Evolutionary conservation across 2,329 filamentous ascomycete genomes (phyloP).

Genomic region (Botrytis medusae): DNA sequence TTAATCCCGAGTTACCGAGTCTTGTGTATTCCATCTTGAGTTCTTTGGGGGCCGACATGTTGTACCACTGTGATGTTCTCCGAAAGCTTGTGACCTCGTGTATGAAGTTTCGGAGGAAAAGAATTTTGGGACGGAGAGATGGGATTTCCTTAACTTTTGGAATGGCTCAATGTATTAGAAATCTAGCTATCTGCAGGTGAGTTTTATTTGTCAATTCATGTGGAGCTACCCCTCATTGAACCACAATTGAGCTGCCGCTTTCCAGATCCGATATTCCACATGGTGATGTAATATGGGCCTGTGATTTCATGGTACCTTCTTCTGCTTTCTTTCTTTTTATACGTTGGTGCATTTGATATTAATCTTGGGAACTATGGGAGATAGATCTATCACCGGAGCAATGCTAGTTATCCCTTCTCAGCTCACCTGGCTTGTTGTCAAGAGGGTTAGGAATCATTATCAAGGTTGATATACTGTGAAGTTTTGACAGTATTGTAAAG

Average conservation of each 20-base stretch:
- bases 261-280: not conserved
- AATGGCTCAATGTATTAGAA: not conserved
- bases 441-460: not conserved
- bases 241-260: not conserved
- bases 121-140: not conserved
- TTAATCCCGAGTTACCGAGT: conserved; percentile 52
- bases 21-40: conserved; percentile 39
- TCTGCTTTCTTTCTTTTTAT: not conserved
- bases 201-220: not conserved
- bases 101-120: not conserved
- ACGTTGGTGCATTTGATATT: not conserved
- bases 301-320: not conserved
- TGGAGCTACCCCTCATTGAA: conserved; percentile 1
- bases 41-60: conserved; percentile 20
- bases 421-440: not conserved
- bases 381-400: not conserved
- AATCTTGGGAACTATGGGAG: not conserved
- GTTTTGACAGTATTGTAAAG: not conserved
- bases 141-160: not conserved
- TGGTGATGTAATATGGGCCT: not conserved
- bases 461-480: not conserved
- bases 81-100: not conserved
- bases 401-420: not conserved
- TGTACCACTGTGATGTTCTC: not conserved
- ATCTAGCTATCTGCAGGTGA: not conserved